Percentiles rank a stretch among this genome's conserved stretches.
Conservation (phyloP, 1,284 basidiomycete genomes). For the Malassezia pachydermatis region DNA sequence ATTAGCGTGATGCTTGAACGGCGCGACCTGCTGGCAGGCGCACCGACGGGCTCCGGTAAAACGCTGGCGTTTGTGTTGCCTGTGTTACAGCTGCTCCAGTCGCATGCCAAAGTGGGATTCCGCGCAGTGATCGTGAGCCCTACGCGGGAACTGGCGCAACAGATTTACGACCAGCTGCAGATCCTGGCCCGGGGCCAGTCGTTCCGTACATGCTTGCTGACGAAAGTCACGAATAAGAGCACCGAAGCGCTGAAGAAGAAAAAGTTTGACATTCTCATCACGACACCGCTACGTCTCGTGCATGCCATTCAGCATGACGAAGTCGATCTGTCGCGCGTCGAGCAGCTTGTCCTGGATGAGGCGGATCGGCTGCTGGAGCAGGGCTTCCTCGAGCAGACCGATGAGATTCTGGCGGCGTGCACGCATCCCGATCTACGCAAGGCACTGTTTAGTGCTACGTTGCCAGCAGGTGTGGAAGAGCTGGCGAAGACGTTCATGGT, state of each 20-base stretch:
- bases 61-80: constrained; percentile 43
- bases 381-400: constrained; percentile 78
- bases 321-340: constrained; percentile 32
- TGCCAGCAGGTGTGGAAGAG: constrained; percentile 78
- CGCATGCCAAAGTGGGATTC: constrained; percentile 22
- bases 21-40: constrained; percentile 38
- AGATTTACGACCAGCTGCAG: constrained; percentile 41
- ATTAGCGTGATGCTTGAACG: constrained; percentile 45
- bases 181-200: constrained; percentile 23
- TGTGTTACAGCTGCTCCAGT: constrained; percentile 31
- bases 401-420: constrained; percentile 78
- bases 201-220: constrained; percentile 35
- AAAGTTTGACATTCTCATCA: constrained; percentile 40
- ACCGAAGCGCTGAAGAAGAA: constrained; percentile 19
- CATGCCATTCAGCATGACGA: constrained; percentile 39
- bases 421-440: constrained; percentile 66
- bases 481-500: constrained; percentile 70
- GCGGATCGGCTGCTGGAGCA: constrained; percentile 59
- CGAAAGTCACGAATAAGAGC: constrained; percentile 17
- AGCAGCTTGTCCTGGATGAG: constrained; percentile 39
- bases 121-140: constrained; percentile 41
- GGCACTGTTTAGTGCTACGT: constrained; percentile 83
- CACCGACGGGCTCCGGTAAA: constrained; percentile 44
- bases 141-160: constrained; percentile 41
- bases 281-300: constrained; percentile 41